These are phyloP conservation scores for Plasmodium sp. DNA, from an alignment of 169 alveolate genomes.

Conservation along the genomic window DNA sequence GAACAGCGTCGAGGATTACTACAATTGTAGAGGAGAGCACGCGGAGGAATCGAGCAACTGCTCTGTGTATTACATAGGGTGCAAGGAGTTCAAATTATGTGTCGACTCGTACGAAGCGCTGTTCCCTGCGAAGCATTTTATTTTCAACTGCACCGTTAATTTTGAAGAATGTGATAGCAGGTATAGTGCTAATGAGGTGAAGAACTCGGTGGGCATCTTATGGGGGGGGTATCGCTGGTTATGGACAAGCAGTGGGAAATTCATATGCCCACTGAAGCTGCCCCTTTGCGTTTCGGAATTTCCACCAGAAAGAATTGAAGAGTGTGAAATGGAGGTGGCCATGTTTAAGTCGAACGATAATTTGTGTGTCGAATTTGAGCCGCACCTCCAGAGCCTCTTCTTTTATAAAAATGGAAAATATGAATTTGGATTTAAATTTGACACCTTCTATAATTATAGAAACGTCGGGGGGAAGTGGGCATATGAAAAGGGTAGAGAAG, in stretches of 20 bases:
- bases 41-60: conserved; percentile 6
- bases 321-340: conserved; percentile 42
- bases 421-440: conserved; percentile 86
- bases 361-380: conserved; percentile 86
- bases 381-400: conserved; percentile 83
- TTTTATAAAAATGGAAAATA: conserved; percentile 83
- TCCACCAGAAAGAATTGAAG: conserved; percentile 67
- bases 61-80: conserved; percentile 65
- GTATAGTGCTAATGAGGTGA: neutral
- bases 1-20: neutral
- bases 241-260: conserved; percentile 84
- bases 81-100: conserved; percentile 60
- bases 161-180: conserved; percentile 38
- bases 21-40: neutral
- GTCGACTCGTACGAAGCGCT: conserved; percentile 55
- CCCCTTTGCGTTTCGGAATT: conserved; percentile 76
- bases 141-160: conserved; percentile 75
- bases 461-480: neutral
- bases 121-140: conserved; percentile 73
- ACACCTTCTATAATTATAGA: conserved; percentile 81
- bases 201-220: conserved; percentile 75
- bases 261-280: conserved; percentile 79
- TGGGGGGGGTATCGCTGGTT: conserved; percentile 84
- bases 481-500: conserved; percentile 4
- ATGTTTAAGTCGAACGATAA: conserved; percentile 76